These are phyloP conservation scores for Sistotremastrum niveocremeum DNA, from an alignment of 768 basidiomycete genomes.

Conservation along the genomic window DNA sequence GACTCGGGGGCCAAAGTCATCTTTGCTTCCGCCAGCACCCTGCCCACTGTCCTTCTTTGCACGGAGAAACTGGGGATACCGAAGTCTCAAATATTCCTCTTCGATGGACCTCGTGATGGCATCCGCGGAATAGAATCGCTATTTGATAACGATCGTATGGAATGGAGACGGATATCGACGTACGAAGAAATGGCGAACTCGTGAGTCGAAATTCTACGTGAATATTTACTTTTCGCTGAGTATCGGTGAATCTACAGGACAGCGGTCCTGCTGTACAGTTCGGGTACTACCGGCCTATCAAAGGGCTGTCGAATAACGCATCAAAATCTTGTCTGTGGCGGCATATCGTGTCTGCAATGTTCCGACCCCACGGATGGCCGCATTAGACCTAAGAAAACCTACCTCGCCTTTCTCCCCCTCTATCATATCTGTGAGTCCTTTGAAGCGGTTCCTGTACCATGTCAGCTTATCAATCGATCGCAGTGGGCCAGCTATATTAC, in stretches of 20 bases:
- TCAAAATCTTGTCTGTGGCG: too few relatives aligned
- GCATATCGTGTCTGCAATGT: too few relatives aligned
- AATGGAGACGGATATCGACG: too few relatives aligned
- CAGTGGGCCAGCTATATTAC: neutral
- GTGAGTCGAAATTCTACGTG: too few relatives aligned
- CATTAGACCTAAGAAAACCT: neutral
- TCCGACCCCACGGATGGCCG: neutral
- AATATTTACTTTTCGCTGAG: too few relatives aligned
- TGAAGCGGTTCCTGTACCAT: neutral
- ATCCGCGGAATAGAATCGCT: too few relatives aligned
- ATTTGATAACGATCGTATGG: too few relatives aligned
- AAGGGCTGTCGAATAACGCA: too few relatives aligned
- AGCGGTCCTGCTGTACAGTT: too few relatives aligned
- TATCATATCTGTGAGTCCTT: neutral
- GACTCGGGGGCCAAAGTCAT: slow-evolving; percentile 5
- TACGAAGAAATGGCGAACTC: too few relatives aligned
- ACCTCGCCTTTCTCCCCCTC: neutral
- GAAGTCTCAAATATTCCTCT: slow-evolving; percentile 2
- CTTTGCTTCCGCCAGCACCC: slow-evolving; percentile 2
- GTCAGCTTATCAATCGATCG: neutral
- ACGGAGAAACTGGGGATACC: slow-evolving; percentile 4
- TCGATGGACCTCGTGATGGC: neutral
- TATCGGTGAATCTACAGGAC: too few relatives aligned
- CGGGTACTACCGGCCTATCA: too few relatives aligned
- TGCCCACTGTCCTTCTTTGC: slow-evolving; percentile 1